phyloP scores from a whole-genome alignment of 78 protist genomes.

The Creolimax fragrantissima region DNA sequence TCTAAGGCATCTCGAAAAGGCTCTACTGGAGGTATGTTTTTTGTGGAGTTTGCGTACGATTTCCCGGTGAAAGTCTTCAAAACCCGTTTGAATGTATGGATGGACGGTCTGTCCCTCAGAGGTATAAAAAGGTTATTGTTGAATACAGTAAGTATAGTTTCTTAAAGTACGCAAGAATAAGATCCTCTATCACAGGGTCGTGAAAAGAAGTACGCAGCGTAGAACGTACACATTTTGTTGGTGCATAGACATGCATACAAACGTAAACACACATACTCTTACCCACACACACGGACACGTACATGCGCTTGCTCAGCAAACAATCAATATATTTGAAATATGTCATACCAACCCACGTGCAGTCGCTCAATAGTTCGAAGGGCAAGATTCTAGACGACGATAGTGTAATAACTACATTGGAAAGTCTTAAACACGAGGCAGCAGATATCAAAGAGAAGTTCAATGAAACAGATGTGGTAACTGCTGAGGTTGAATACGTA shows the following conservation, averaged over 20 bases:
- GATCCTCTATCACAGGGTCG: too few relatives aligned
- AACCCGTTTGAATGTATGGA: neutral
- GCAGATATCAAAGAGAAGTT: slow-evolving; percentile 44
- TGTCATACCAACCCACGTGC: neutral
- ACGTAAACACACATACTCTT: too few relatives aligned
- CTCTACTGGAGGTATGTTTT: slow-evolving; percentile 66
- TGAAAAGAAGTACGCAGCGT: too few relatives aligned
- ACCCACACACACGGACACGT: too few relatives aligned
- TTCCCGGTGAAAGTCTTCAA: neutral
- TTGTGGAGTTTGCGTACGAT: neutral
- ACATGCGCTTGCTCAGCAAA: too few relatives aligned
- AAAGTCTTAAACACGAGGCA: slow-evolving; percentile 63
- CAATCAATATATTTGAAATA: too few relatives aligned
- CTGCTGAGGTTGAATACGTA: slow-evolving; percentile 52
- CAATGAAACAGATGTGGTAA: slow-evolving; percentile 57
- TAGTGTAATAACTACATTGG: slow-evolving; percentile 71
- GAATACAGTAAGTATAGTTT: too few relatives aligned
- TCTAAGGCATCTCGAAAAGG: slow-evolving; percentile 77
- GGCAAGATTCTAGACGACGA: slow-evolving; percentile 89
- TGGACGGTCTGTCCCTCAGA: too few relatives aligned
- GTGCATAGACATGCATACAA: too few relatives aligned
- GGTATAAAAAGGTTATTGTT: too few relatives aligned
- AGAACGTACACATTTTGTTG: too few relatives aligned
- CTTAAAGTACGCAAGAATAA: too few relatives aligned
- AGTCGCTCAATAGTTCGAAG: slow-evolving; percentile 33